Base-by-base conservation (phyloP, 2,329 filamentous ascomycete species). In the Fusarium sp. region DNA sequence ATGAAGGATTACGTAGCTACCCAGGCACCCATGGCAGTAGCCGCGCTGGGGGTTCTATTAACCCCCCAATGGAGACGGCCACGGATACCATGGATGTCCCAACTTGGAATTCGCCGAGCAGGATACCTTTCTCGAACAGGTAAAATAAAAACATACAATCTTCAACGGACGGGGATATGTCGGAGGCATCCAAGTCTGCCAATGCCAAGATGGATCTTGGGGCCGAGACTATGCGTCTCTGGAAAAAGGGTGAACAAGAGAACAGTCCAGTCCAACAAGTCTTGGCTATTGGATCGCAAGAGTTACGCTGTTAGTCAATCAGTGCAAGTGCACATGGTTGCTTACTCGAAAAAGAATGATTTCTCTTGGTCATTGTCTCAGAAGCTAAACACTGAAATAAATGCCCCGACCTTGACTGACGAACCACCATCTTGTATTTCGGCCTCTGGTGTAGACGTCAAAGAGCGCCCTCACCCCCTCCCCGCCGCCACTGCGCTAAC, bases 401-500 rank as follows among this genome's bases (percentile, higher is more conserved):
- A 59, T 27, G 57, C 37, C 37, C 35, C 33, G 22, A 37, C 57
- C 57, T 37, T 59, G 47, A 8, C 27, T 52, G 47, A 52, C 47
- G 27, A 52, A 52, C 47, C 47, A 52, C 27, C 47, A 10, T 32
- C 59, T 32, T 47, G 22, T 43, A 50, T 32, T 32, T 32, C 8
- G 14, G 32, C 38, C 38, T 27, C 32, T 61, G 43, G 33, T 27
- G 27, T 47, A 63, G 60, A 63, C 60, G 45, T 54, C 60, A 54
- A 63, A 63, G 33, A 63, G 60, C 60, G 60, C 59, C 43, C 59
- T 58, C 43, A 59, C 38, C 71, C 71, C 35, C 64, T 68, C 66
- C 54, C 71, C 68, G 47, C 65, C 71, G 69, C 71, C 71, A 74
- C 68, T 60, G 69, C 71, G 72, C 72, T 74, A 74, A 67, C 33